phyloP scores from a whole-genome alignment of 805 yeast genomes.

The Suhomyces pyralidae region DNA sequence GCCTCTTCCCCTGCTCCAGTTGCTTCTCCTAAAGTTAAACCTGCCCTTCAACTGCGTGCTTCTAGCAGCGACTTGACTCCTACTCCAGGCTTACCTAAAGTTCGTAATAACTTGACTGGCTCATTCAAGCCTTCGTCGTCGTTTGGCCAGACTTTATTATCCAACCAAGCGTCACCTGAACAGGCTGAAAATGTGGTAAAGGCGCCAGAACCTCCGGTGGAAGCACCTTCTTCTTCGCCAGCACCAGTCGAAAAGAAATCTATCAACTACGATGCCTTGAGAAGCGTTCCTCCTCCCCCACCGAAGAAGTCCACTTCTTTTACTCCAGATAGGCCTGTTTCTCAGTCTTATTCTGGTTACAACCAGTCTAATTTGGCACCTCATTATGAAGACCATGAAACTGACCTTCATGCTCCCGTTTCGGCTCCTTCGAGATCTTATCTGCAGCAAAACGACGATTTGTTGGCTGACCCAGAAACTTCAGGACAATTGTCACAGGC shows the following conservation, averaged over 20 bases:
- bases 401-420: neutral
- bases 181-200: conserved; percentile 33
- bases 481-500: conserved; percentile 72
- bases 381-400: neutral
- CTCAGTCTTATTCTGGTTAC: conserved; percentile 6
- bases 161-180: conserved; percentile 19
- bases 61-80: conserved; percentile 34
- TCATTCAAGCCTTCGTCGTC: conserved; percentile 77
- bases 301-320: conserved; percentile 11
- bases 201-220: conserved; percentile 16
- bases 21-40: conserved; percentile 4
- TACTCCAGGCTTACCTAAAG: conserved; percentile 28
- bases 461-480: conserved; percentile 58
- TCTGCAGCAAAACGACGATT: conserved; percentile 38
- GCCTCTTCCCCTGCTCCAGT: conserved; percentile 16
- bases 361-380: neutral
- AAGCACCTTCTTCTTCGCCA: conserved; percentile 15
- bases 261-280: conserved; percentile 51
- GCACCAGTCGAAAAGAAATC: conserved; percentile 13
- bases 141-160: conserved; percentile 73
- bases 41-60: conserved; percentile 22
- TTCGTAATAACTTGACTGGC: conserved; percentile 30
- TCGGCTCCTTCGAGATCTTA: neutral
- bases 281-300: conserved; percentile 47
- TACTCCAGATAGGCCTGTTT: conserved; percentile 13